Conservation (phyloP, 768 basidiomycete species). For the Auricularia sp. region DNA sequence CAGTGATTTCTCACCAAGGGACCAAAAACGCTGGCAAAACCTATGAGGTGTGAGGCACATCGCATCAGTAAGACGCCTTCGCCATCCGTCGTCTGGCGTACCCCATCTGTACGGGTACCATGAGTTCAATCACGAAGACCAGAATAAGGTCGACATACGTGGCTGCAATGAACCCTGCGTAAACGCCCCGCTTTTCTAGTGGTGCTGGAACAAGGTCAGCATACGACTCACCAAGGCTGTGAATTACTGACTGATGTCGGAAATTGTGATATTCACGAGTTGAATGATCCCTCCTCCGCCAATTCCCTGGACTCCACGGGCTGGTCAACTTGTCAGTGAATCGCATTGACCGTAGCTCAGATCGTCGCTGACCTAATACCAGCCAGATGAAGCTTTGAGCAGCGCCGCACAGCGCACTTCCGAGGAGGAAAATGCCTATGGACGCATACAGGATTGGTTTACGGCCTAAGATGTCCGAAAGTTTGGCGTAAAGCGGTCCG, state of each 20-base stretch:
- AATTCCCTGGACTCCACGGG: slow-evolving; percentile 22
- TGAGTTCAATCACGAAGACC: background rate
- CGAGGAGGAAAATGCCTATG: slow-evolving; percentile 9
- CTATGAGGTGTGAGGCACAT: slow-evolving; percentile 12
- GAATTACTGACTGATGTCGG: slow-evolving; percentile 18
- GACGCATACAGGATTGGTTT: slow-evolving; percentile 8
- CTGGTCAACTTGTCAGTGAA: slow-evolving; percentile 1
- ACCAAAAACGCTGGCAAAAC: slow-evolving; percentile 3
- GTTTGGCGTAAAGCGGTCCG: slow-evolving; percentile 3
- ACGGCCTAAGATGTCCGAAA: slow-evolving; percentile 9
- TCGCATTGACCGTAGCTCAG: background rate
- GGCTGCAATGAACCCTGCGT: slow-evolving; percentile 18
- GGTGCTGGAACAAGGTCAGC: slow-evolving; percentile 1
- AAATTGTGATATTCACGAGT: slow-evolving; percentile 14
- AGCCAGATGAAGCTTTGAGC: slow-evolving; percentile 22
- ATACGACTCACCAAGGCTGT: background rate
- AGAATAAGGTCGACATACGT: slow-evolving; percentile 19
- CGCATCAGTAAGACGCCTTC: no score
- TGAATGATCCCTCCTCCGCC: slow-evolving; percentile 17
- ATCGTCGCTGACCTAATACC: slow-evolving; percentile 2
- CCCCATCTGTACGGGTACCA: background rate
- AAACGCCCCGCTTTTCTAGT: slow-evolving; percentile 18
- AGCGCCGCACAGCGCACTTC: slow-evolving; percentile 18
- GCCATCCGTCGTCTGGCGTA: background rate
- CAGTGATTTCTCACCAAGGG: no score